Percentiles rank a stretch among this genome's conserved stretches.
Conservation (phyloP, 176 grass and related monocot genomes). For the Canna indica region DNA sequence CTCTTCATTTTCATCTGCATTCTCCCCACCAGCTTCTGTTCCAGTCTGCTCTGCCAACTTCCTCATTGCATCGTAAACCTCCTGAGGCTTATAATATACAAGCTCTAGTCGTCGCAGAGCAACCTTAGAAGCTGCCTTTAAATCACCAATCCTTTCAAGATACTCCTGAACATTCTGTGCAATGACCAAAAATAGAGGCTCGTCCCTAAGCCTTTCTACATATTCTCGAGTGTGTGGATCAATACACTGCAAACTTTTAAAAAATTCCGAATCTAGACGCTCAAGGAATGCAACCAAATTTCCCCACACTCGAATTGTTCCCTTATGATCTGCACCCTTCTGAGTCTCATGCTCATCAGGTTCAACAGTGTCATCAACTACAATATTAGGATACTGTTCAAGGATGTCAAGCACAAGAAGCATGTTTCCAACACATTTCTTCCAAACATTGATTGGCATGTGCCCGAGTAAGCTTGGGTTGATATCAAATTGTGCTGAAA, state of each 20-base stretch:
- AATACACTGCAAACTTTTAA: conserved; percentile 72
- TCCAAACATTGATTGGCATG: conserved; percentile 88
- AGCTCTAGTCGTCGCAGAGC: conserved; percentile 72
- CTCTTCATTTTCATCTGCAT: conserved; percentile 26
- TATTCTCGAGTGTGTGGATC: conserved; percentile 90
- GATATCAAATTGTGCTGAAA: conserved; percentile 92
- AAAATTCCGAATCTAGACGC: conserved; percentile 82
- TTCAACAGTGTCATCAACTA: conserved; percentile 62
- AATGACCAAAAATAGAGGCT: conserved; percentile 78
- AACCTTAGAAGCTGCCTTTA: conserved; percentile 70
- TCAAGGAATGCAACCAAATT: conserved; percentile 86
- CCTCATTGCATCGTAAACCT: conserved; percentile 88
- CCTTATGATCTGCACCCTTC: conserved; percentile 59
- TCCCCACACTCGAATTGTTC: conserved; percentile 60
- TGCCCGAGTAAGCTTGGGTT: conserved; percentile 93
- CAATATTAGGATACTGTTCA: conserved; percentile 79
- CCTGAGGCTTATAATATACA: conserved; percentile 95
- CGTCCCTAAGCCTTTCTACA: conserved; percentile 85
- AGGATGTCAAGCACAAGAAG: conserved; percentile 88
- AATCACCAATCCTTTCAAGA: conserved; percentile 54
- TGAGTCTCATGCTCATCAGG: conserved; percentile 76
- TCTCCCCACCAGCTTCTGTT: conserved; percentile 44
- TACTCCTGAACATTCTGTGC: conserved; percentile 96
- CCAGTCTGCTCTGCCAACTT: conserved; percentile 58
- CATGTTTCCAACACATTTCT: conserved; percentile 81